A percentile compares a stretch with the other conserved stretches of the same genome.
Evolutionary conservation across 2,329 filamentous ascomycete genomes (phyloP).

Genomic region (Alternaria conjuncta): DNA sequence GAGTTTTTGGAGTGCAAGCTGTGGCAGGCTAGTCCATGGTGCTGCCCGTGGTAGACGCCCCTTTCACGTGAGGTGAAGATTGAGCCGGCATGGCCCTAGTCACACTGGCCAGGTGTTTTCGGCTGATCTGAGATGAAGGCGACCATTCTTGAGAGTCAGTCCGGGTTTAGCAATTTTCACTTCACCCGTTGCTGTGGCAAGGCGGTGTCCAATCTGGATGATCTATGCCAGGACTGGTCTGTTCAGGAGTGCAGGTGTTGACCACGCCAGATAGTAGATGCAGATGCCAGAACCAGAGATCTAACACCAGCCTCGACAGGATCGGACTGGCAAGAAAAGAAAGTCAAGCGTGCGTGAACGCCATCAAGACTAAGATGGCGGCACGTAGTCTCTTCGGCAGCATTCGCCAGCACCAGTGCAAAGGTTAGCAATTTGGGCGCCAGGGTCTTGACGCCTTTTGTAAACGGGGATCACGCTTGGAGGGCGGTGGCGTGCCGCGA

Average conservation of each 20-base stretch:
- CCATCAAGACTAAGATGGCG: conserved; percentile 12
- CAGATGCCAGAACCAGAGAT: background rate
- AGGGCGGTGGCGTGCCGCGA: conserved; percentile 19
- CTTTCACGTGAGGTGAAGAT: conserved; percentile 40
- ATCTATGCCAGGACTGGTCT: conserved; percentile 23
- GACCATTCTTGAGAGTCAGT: conserved; percentile 20
- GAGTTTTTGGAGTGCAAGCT: conserved; percentile 2
- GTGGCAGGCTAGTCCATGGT: conserved; percentile 23
- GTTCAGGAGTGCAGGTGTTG: background rate
- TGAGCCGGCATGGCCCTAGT: conserved; percentile 31
- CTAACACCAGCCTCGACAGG: background rate
- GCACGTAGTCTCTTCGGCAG: conserved; percentile 15
- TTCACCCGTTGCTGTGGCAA: conserved; percentile 20
- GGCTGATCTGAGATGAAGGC: conserved; percentile 38
- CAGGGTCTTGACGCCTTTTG: conserved; percentile 30
- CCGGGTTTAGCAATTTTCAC: conserved; percentile 29
- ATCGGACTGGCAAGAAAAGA: conserved; percentile 11
- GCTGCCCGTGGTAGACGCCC: conserved; percentile 13
- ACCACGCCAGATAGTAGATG: background rate
- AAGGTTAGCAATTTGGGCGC: conserved; percentile 16
- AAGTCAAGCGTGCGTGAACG: conserved; percentile 7
- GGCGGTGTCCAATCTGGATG: conserved; percentile 26
- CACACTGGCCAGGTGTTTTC: conserved; percentile 32
- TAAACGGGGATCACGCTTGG: conserved; percentile 40
- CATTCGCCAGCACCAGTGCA: conserved; percentile 3